Evolutionary conservation across 2,329 filamentous ascomycete species (phyloP), one percentile per base, ranked within the genome.

Genomic region (Zasmidium citrigriseum): DNA sequence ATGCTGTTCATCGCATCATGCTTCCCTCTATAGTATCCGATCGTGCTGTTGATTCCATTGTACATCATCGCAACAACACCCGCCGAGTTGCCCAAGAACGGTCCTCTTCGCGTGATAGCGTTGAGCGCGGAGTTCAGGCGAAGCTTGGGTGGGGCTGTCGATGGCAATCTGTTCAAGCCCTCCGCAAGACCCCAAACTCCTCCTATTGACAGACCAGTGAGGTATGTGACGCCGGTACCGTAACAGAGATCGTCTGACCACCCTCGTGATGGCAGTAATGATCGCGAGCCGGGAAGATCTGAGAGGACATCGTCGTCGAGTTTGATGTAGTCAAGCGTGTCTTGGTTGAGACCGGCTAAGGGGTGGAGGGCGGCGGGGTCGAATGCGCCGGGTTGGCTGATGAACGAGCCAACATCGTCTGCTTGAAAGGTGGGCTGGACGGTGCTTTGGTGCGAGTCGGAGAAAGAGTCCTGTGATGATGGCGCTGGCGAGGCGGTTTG

Each of bases 201-300:
- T 75, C 95, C 95, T 66, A 96, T 74, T 44, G 89, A 84, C 69
- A 99, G 81, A 5, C 90, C 95, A n/a, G 90, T 81, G 60, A 99
- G 82, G 74, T 99, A 99, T 72, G 92, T 96, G 62, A 93, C 88
- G 69, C 95, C 95, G 21, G 95, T 96, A 72, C 96, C 95, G 76
- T 99, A 99, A 79, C 95, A 98, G 60, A 99, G 86, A 76, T 99
- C 95, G 74, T 99, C 95, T 61, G 93, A 96, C 87, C 96, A 99
- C 74, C 95, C 95, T 75, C 95, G 89, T 57, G 93, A 97, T 46
- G 96, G 95, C 55, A 99, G 85, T 55, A 93, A 89, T 46, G 93
- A 96, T 74, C 90, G 89, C 59, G 87, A 84, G 71, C 92, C 93
- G 50, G 93, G 92, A 20, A 96, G 84, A 70, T 96, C 88, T 62